Evolutionary conservation across 805 yeast species (phyloP).

Genomic region (Lachancea sp.): DNA sequence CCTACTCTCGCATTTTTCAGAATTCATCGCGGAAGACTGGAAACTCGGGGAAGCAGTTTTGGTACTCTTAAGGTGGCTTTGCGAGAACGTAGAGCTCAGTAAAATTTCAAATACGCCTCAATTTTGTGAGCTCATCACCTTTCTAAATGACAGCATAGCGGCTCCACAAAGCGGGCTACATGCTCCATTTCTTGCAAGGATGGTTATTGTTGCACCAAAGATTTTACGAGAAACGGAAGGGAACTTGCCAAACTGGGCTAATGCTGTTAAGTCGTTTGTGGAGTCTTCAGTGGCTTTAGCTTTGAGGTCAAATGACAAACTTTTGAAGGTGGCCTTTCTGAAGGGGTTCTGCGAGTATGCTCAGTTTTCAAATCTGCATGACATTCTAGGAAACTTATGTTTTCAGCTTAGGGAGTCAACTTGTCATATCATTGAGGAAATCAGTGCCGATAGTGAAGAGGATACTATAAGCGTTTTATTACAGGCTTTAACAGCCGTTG

Average conservation of each 20-base stretch:
- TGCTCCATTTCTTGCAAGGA: constrained; percentile 42
- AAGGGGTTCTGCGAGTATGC: constrained; percentile 50
- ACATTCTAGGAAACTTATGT: constrained; percentile 21
- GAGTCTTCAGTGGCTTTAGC: constrained; percentile 20
- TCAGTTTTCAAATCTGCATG: constrained; percentile 33
- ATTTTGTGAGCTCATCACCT: not conserved
- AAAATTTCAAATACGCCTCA: not conserved
- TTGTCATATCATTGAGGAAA: constrained; percentile 35
- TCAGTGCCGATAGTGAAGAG: constrained; percentile 62
- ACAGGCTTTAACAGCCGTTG: constrained; percentile 50
- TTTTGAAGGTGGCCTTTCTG: constrained; percentile 33
- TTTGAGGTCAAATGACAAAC: constrained; percentile 27
- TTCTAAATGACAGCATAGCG: not conserved
- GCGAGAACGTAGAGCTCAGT: constrained; percentile 18
- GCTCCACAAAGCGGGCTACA: constrained; percentile 10
- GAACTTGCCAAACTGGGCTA: constrained; percentile 27
- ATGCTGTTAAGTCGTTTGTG: constrained; percentile 29
- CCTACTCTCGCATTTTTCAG: constrained; percentile 6
- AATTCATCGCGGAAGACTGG: not conserved
- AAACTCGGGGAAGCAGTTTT: constrained; percentile 19
- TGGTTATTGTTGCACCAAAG: constrained; percentile 49
- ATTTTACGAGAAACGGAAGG: constrained; percentile 47
- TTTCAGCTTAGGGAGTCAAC: constrained; percentile 21
- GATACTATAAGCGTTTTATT: constrained; percentile 71
- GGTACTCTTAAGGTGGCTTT: constrained; percentile 19